Base-by-base conservation (phyloP, 1,284 basidiomycete species). In the Chondrostereum purpureum region DNA sequence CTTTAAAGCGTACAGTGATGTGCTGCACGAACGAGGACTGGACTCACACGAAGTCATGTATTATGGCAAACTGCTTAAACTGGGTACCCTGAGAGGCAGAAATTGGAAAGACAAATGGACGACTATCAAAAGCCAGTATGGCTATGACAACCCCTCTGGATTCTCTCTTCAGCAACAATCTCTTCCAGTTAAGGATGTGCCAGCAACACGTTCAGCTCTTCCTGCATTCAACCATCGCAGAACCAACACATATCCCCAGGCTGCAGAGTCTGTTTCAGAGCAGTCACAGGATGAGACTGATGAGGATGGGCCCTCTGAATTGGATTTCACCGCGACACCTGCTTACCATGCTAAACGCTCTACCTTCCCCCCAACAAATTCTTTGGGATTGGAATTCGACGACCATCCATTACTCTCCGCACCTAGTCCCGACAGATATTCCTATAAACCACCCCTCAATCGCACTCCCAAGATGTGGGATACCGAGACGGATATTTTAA, bases 1-100 rank as follows among this genome's bases (percentile, higher is more conserved):
- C n/a, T 81, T 88, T 70, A 87, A 85, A 55, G 83, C 87, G 0
- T 91, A 91, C 59, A 86, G 80, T 54, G 80, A 84, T 49, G 76
- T 88, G 16, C 66, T 90, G 13, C 73, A 75, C 46, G 80, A 84
- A 51, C 72, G 80, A 3, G 82, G 82, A 1, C 63, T 90, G n/a
- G 83, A 89, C 53, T 74, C 80, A n/a, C 77, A 82, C 23, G 88
- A 91, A 59, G 83, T 87, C 12, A 67, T 81, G n/a, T 86, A 83
- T 57, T 91, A 89, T 58, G 77, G 78, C 19, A 85, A 87, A 58
- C 62, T 91, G 23, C 63, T 91, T 49, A 88, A 90, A 59, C 67
- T 91, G 3, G 84, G 85, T 36, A 87, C 83, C 20, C 57, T 90
- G 56, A 84, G 78, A 63, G 88, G 84, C 12, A 68, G 68, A 44